Evolutionary conservation across 306 rosid species (phyloP).

Genomic region (Prunus mongolica): DNA sequence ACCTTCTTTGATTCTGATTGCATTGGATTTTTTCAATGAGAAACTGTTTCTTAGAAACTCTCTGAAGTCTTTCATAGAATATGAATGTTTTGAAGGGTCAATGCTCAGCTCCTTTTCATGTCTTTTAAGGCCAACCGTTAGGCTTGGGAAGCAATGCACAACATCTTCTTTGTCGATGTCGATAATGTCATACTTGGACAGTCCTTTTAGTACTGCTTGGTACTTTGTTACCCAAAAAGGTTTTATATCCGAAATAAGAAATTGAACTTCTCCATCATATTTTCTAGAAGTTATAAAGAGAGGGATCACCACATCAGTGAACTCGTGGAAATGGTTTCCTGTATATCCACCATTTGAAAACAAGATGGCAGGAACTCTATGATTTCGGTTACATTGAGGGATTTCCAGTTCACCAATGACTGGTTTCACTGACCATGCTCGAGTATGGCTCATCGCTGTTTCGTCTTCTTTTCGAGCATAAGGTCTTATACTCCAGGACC

Average conservation of each 20-base stretch:
- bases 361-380: slow-evolving; percentile 59
- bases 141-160: slow-evolving; percentile 73
- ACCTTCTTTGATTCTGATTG: slow-evolving; percentile 30
- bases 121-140: slow-evolving; percentile 67
- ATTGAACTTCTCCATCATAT: slow-evolving; percentile 61
- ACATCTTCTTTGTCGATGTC: slow-evolving; percentile 50
- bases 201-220: slow-evolving; percentile 35
- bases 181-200: slow-evolving; percentile 55
- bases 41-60: slow-evolving; percentile 55
- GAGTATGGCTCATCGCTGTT: slow-evolving; percentile 45
- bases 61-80: slow-evolving; percentile 69
- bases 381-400: slow-evolving; percentile 46
- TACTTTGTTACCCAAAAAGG: slow-evolving; percentile 54
- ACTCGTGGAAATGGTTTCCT: slow-evolving; percentile 89
- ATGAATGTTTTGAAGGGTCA: slow-evolving; percentile 50
- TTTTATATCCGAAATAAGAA: slow-evolving; percentile 44
- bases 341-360: slow-evolving; percentile 72
- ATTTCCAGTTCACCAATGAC: slow-evolving; percentile 16
- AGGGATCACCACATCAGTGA: slow-evolving; percentile 70
- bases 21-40: slow-evolving; percentile 43
- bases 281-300: slow-evolving; percentile 59
- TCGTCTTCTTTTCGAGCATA: slow-evolving; percentile 64
- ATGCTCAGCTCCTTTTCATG: slow-evolving; percentile 50
- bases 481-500: slow-evolving; percentile 61
- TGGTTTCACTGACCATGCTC: slow-evolving; percentile 59